Evolutionary conservation across 441 rosid genomes (phyloP).

Genomic region (Jatropha multifida): DNA sequence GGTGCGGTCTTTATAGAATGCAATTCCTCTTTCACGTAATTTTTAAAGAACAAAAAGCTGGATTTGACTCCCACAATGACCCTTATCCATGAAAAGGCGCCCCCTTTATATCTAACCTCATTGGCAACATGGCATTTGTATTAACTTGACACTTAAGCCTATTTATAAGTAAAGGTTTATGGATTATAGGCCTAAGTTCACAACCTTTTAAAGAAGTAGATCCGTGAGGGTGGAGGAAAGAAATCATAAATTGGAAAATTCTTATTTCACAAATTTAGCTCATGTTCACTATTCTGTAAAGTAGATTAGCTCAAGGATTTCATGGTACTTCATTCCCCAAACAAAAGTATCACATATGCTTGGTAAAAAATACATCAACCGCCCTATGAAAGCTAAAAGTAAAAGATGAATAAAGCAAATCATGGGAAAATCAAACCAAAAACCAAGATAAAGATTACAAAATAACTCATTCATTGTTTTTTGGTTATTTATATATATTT

Average conservation of each 20-base stretch:
- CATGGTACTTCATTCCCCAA: not conserved
- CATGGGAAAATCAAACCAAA: not conserved
- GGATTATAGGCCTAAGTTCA: not conserved
- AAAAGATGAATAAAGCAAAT: not conserved
- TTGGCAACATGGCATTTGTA: too few species aligned
- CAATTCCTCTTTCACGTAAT: too few species aligned
- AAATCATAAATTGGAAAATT: not conserved
- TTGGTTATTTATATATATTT: too few species aligned
- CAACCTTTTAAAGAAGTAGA: not conserved
- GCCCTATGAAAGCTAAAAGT: not conserved
- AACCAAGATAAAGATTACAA: not conserved
- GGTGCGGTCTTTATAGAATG: too few species aligned
- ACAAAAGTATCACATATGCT: not conserved
- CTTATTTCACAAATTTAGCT: not conserved
- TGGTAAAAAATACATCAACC: not conserved
- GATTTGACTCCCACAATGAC: too few species aligned
- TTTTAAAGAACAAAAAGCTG: too few species aligned
- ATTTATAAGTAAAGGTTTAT: too few species aligned
- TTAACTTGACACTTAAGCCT: too few species aligned
- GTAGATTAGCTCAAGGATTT: not conserved
- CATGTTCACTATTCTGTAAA: not conserved
- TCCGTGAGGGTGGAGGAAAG: not conserved
- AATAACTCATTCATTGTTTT: too few species aligned
- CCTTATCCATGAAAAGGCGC: too few species aligned
- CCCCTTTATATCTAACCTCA: too few species aligned